Percentiles rank a stretch among this genome's conserved stretches.
phyloP scores from a whole-genome alignment of 768 basidiomycete genomes.

The Fomitopsis serialis region DNA sequence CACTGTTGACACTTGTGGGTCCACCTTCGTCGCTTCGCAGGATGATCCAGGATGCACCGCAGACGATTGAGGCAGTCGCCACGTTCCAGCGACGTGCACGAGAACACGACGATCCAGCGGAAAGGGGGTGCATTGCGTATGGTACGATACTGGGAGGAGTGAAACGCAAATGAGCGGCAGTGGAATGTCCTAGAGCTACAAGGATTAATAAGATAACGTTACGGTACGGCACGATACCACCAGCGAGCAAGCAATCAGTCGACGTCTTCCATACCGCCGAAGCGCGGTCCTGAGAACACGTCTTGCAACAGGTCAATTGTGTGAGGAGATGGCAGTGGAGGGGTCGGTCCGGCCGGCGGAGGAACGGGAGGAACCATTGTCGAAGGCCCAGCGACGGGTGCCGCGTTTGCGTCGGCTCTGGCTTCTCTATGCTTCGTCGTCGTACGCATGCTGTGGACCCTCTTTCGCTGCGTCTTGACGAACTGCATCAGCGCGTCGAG shows the following conservation, averaged over 20 bases:
- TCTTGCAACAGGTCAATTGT: not conserved
- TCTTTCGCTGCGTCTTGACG: conserved; percentile 45
- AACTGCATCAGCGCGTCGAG: conserved; percentile 44
- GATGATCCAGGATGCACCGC: too few species aligned
- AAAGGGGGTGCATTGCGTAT: too few species aligned
- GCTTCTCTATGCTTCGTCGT: conserved; percentile 8
- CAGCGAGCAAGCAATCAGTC: conserved; percentile 8
- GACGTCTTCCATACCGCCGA: conserved; percentile 14
- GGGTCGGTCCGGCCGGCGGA: not conserved
- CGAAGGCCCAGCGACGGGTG: not conserved
- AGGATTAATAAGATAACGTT: too few species aligned
- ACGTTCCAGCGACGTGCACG: too few species aligned
- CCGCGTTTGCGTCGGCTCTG: not conserved
- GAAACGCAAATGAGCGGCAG: too few species aligned
- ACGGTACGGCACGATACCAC: too few species aligned
- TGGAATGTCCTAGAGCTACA: too few species aligned
- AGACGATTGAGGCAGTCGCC: too few species aligned
- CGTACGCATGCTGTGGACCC: conserved; percentile 5
- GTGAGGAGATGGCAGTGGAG: not conserved
- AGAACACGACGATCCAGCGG: too few species aligned
- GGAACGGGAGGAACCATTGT: not conserved
- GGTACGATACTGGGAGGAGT: too few species aligned
- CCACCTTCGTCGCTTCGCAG: too few species aligned
- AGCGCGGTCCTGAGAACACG: not conserved
- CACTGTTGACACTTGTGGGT: too few species aligned